Conservation (phyloP, 2,329 filamentous ascomycete genomes). For the Neofusicoccum ribis region DNA sequence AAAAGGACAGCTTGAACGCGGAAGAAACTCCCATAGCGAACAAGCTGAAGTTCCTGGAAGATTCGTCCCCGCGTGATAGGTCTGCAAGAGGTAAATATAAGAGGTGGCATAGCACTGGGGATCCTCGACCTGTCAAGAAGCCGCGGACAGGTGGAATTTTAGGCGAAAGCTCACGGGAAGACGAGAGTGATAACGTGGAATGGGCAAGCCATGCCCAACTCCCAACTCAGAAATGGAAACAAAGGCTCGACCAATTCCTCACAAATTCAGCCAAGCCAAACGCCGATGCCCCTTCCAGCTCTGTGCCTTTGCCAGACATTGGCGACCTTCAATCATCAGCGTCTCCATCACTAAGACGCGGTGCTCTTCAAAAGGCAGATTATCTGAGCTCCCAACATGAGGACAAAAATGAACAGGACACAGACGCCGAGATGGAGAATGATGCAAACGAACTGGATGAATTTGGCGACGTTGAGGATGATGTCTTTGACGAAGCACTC, state of each 20-base stretch:
- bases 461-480: conserved; percentile 26
- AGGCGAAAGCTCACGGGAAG: conserved; percentile 28
- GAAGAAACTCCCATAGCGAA: conserved; percentile 34
- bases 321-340: background rate
- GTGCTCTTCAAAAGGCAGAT: background rate
- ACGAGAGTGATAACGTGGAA: conserved; percentile 18
- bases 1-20: conserved; percentile 36
- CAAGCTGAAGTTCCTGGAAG: conserved; percentile 34
- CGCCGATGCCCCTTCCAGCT: conserved; percentile 44
- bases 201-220: conserved; percentile 21
- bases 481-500: conserved; percentile 20
- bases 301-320: conserved; percentile 46
- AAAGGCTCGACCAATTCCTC: conserved; percentile 47
- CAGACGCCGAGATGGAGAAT: background rate
- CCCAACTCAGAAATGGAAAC: conserved; percentile 34
- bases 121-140: conserved; percentile 36
- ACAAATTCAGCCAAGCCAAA: conserved; percentile 30
- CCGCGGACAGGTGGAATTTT: conserved; percentile 38
- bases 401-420: background rate
- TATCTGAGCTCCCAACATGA: background rate
- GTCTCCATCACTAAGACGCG: conserved; percentile 28
- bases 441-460: conserved; percentile 19
- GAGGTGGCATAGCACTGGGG: conserved; percentile 49
- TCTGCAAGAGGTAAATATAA: conserved; percentile 46
- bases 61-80: conserved; percentile 49